A percentile compares a stretch with the other conserved stretches of the same genome.
Evolutionary conservation across 805 yeast species (phyloP).

Genomic region (Teunomyces cretensis): DNA sequence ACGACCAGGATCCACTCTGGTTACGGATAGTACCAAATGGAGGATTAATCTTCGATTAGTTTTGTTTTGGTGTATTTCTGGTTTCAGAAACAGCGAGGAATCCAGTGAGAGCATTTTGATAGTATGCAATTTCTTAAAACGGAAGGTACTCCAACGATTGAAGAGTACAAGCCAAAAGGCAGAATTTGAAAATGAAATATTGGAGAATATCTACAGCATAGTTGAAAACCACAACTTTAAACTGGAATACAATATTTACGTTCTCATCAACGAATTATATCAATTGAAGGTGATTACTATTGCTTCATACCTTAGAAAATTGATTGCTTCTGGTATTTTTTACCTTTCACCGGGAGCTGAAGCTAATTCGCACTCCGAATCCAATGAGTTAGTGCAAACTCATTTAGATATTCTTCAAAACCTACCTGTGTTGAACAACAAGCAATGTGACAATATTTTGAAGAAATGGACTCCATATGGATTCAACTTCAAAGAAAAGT

Average conservation of each 20-base stretch:
- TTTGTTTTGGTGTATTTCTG: slow-evolving; percentile 42
- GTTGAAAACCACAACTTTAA: slow-evolving; percentile 17
- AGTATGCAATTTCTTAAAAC: slow-evolving; percentile 47
- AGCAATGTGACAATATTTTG: slow-evolving; percentile 56
- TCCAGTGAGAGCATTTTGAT: slow-evolving; percentile 33
- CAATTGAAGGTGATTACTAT: slow-evolving; percentile 51
- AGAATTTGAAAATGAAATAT: slow-evolving; percentile 44
- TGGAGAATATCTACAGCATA: slow-evolving; percentile 38
- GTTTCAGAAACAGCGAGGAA: slow-evolving; percentile 29
- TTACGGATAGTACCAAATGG: slow-evolving; percentile 21
- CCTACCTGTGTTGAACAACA: slow-evolving; percentile 53
- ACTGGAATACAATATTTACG: slow-evolving; percentile 30
- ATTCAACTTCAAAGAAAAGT: slow-evolving; percentile 30
- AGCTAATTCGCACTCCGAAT: slow-evolving; percentile 41
- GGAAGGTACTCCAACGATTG: slow-evolving; percentile 29
- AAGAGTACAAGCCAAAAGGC: slow-evolving; percentile 32
- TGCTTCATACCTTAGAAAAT: slow-evolving; percentile 69
- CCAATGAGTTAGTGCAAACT: slow-evolving; percentile 30
- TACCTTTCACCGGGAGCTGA: slow-evolving; percentile 47
- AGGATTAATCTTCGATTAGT: slow-evolving; percentile 32
- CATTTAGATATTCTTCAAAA: slow-evolving; percentile 60
- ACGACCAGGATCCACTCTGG: slow-evolving; percentile 16
- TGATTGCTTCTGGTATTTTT: slow-evolving; percentile 84
- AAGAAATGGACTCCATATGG: slow-evolving; percentile 45
- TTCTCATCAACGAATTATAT: slow-evolving; percentile 53